phyloP scores from a whole-genome alignment of 371 early-diverging fungal genomes.

The Lichtheimia ornata region DNA sequence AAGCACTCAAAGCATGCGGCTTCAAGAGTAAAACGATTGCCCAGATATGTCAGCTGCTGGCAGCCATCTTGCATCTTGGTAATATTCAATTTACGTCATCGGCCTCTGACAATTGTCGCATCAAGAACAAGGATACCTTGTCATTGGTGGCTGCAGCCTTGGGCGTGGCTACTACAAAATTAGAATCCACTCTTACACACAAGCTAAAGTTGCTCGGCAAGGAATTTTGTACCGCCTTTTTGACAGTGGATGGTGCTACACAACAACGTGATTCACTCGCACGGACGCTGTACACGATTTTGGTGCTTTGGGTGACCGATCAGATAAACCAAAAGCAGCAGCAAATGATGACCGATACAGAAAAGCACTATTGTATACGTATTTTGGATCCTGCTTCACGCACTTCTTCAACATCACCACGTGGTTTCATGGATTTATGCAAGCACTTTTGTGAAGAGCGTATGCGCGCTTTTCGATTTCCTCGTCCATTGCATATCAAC shows the following conservation, averaged over 20 bases:
- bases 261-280: constrained; percentile 74
- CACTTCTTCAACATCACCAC: constrained; percentile 35
- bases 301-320: constrained; percentile 80
- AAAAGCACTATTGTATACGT: constrained; percentile 46
- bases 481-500: too few species aligned
- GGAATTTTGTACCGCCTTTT: constrained; percentile 81
- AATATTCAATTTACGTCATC: constrained; percentile 63
- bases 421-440: constrained; percentile 76
- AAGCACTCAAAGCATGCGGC: constrained; percentile 73
- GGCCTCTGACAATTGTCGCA: constrained; percentile 44
- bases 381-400: constrained; percentile 74
- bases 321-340: constrained; percentile 64
- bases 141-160: constrained; percentile 78
- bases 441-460: constrained; percentile 86
- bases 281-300: constrained; percentile 70
- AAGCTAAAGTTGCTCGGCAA: constrained; percentile 60
- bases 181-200: constrained; percentile 69
- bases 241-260: constrained; percentile 68
- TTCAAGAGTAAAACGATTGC: constrained; percentile 71
- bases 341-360: constrained; percentile 23
- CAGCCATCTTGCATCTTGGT: constrained; percentile 79
- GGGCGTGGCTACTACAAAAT: constrained; percentile 60
- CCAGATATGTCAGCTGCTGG: constrained; percentile 67
- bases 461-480: constrained; percentile 56
- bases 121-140: constrained; percentile 71